Percentiles rank a stretch among this genome's conserved stretches.
These are phyloP conservation scores for Arthrinium puccinioides DNA, from an alignment of 2,329 filamentous ascomycete species.

Conservation along the genomic window DNA sequence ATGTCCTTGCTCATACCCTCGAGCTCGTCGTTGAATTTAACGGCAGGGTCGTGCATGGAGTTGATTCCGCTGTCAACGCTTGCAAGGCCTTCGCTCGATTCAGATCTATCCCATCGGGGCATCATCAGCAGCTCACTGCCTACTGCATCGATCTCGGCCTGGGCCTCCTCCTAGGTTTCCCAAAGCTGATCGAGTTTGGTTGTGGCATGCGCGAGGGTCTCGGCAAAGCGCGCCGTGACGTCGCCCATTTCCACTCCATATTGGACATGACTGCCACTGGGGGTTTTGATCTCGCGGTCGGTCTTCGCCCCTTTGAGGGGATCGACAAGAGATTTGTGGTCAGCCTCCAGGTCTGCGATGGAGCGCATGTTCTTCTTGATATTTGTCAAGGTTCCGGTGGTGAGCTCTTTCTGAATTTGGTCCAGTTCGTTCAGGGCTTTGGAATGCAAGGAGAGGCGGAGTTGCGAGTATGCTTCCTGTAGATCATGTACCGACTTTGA, in stretches of 20 bases:
- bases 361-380: conserved; percentile 12
- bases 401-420: conserved; percentile 9
- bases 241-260: conserved; percentile 4
- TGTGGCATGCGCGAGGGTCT: conserved; percentile 9
- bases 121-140: conserved; percentile 3
- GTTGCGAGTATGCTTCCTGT: conserved; percentile 13
- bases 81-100: conserved; percentile 2
- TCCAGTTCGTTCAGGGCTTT: conserved; percentile 12
- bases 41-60: conserved; percentile 8
- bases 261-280: conserved; percentile 9
- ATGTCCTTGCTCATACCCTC: conserved; percentile 15
- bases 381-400: conserved; percentile 6
- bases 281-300: conserved; percentile 11
- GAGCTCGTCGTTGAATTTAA: conserved; percentile 13
- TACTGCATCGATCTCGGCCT: conserved; percentile 16
- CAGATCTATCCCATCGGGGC: conserved; percentile 3
- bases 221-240: conserved; percentile 2
- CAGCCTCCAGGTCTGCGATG: conserved; percentile 7
- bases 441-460: conserved; percentile 18
- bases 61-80: conserved; percentile 13
- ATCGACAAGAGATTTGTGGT: conserved; percentile 8
- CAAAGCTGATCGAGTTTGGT: conserved; percentile 15
- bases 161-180: conserved; percentile 14
- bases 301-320: conserved; percentile 13
- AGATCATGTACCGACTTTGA: conserved; percentile 12